phyloP scores from a whole-genome alignment of 768 basidiomycete genomes.

The Amyloporia xantha region DNA sequence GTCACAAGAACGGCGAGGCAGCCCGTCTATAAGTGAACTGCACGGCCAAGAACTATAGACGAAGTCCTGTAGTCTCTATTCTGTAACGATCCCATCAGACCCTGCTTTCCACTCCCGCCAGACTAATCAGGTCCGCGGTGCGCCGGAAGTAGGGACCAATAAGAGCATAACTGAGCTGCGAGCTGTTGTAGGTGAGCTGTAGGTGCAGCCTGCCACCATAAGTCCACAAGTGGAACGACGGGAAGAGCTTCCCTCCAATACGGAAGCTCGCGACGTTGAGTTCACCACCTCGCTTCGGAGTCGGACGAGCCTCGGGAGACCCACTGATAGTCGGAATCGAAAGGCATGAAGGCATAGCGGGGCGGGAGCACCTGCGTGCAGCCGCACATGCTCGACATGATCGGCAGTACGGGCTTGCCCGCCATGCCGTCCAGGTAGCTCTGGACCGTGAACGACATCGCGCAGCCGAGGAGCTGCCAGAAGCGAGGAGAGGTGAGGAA shows the following conservation, averaged over 20 bases:
- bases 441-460: neutral
- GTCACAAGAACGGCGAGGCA: too few relatives aligned
- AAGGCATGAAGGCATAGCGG: neutral
- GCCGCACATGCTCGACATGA: slow-evolving; percentile 4
- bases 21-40: too few relatives aligned
- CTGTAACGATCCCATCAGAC: too few relatives aligned
- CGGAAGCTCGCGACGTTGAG: neutral
- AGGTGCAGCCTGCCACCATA: slow-evolving; percentile 1
- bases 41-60: too few relatives aligned
- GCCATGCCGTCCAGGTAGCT: neutral
- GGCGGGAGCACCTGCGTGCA: neutral
- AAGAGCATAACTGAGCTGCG: neutral
- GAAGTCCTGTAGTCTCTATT: too few relatives aligned
- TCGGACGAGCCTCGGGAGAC: neutral
- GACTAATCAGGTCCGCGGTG: neutral
- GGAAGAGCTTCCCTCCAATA: neutral
- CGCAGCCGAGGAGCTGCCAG: neutral
- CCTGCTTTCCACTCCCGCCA: neutral
- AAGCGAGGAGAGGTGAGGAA: slow-evolving; percentile 1
- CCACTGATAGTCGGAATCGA: too few relatives aligned
- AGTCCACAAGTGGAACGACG: neutral
- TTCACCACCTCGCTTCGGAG: neutral
- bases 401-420: neutral
- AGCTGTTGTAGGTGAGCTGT: neutral
- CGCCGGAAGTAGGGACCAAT: neutral